Conservation (phyloP, 2,329 filamentous ascomycete genomes). For the Venturia asperata region DNA sequence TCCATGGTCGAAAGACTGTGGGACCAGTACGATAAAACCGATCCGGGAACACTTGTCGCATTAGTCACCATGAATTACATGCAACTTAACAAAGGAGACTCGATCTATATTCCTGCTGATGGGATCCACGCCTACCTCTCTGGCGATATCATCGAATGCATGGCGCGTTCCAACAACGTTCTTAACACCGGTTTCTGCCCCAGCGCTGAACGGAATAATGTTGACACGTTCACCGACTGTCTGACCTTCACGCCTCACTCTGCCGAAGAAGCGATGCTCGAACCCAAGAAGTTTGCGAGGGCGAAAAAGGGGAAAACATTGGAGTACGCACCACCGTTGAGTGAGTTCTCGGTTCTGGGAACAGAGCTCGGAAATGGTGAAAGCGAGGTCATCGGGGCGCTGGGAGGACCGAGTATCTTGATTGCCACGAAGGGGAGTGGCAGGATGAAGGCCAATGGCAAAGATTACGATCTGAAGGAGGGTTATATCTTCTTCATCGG, state of each 20-base stretch:
- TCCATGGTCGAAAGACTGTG: constrained; percentile 58
- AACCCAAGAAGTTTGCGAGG: constrained; percentile 42
- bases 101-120: constrained; percentile 64
- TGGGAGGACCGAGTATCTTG: constrained; percentile 56
- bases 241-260: constrained; percentile 59
- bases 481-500: constrained; percentile 63
- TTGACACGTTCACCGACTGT: constrained; percentile 56
- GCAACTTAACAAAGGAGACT: constrained; percentile 56
- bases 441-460: constrained; percentile 47
- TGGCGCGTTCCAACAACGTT: constrained; percentile 69
- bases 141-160: constrained; percentile 71
- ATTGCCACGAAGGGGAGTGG: constrained; percentile 56
- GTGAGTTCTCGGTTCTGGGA: constrained; percentile 63
- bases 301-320: constrained; percentile 52
- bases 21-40: constrained; percentile 54
- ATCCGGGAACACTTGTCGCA: constrained; percentile 63
- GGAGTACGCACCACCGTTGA: constrained; percentile 59
- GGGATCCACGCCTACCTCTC: constrained; percentile 67
- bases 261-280: constrained; percentile 50
- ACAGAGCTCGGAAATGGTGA: constrained; percentile 52
- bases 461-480: constrained; percentile 49
- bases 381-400: constrained; percentile 48
- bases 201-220: constrained; percentile 53
- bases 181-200: constrained; percentile 70
- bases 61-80: constrained; percentile 70